Conservation (phyloP, 73 alveolate genomes). For the Symbiodinium pilosum region DNA sequence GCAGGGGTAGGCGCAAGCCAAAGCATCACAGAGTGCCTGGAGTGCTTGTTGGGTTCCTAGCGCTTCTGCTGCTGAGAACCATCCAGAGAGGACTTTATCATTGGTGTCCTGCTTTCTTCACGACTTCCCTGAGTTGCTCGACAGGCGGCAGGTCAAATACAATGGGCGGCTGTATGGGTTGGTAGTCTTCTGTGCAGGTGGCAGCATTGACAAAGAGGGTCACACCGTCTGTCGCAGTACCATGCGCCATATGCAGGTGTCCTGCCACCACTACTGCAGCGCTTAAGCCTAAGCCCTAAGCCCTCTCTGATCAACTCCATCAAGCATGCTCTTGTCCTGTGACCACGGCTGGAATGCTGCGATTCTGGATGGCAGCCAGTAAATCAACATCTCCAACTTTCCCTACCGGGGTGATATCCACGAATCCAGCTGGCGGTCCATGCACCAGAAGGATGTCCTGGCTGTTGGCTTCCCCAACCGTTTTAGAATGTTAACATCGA, state of each 20-base stretch:
- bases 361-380: conserved; percentile 12
- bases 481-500: too few species aligned
- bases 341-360: conserved; percentile 26
- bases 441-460: conserved; percentile 16
- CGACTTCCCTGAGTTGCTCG: background rate
- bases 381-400: background rate
- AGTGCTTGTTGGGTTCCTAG: too few species aligned
- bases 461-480: too few species aligned
- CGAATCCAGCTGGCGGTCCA: conserved; percentile 29
- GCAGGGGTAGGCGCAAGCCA: too few species aligned
- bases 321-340: background rate
- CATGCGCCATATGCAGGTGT: conserved; percentile 43
- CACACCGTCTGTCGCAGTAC: background rate
- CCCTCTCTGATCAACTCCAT: too few species aligned
- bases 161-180: conserved; percentile 30
- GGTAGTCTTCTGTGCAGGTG: conserved; percentile 15
- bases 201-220: conserved; percentile 32
- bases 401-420: conserved; percentile 27
- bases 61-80: too few species aligned
- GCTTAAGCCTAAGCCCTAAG: background rate
- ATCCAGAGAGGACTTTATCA: too few species aligned
- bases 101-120: background rate
- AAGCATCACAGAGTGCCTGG: too few species aligned
- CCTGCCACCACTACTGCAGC: conserved; percentile 19
- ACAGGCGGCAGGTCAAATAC: conserved; percentile 40